Base-by-base conservation (phyloP, 2,329 filamentous ascomycete species). In the Cladosporium phlei region DNA sequence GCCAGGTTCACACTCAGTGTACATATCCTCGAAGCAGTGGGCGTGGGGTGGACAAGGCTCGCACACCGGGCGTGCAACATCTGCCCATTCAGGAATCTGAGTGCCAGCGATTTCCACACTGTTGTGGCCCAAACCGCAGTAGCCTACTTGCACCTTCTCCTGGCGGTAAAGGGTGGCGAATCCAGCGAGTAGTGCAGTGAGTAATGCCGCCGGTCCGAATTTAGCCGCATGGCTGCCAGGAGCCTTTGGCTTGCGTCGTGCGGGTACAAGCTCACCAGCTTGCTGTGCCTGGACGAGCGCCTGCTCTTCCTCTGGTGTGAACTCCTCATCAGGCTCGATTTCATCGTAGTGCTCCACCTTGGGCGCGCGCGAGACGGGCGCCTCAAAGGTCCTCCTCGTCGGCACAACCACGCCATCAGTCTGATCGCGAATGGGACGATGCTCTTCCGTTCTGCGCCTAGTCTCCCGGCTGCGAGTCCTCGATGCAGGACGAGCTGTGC, bases 131-230 rank as follows among this genome's bases (percentile, higher is more conserved):
- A 95, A 78, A 10, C 90, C 89, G 63, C 93, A 98, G 63, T 95
- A 98, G 25, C 94, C 93, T 16, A 97, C 88, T 12, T 88, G 85
- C n/a, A 95, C 73, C 74, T 97, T 97, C 68, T 98, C 93, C 63
- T 95, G 88, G 38, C 91, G 78, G 72, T 90, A 98, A 79, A 90
- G 93, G 7, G 79, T 79, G 22, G 77, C 85, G 53, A 95, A 88
- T 1, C 84, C 81, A 24, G 78, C 78, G 5, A 93, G 66, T 8
- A 93, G 68, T 0, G 85, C 82, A 16, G 86, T 63, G 3, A 91
- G 64, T 2, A 96, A 73, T 5, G 89, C 79, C 64, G 81, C 80
- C 2, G 91, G 73, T 12, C 88, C 83, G 0, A 80, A 80, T 49
- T 78, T 78, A 24, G 82, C 68, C 19, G 75, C 72, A 5, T 70